Evolutionary conservation across 2,329 filamentous ascomycete species (phyloP).

Genomic region (Furcasterigmium sp.): DNA sequence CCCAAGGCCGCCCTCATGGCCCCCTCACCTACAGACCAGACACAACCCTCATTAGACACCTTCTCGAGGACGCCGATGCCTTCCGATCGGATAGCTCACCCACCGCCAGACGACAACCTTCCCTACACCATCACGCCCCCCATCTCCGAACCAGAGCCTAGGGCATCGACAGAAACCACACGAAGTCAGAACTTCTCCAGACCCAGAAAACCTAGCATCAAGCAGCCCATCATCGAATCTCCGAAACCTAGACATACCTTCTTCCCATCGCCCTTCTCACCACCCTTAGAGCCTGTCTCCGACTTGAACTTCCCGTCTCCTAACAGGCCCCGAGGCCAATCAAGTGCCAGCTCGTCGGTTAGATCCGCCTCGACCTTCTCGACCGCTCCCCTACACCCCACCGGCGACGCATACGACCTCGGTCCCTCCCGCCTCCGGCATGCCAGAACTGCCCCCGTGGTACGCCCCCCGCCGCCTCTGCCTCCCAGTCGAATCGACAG

Average conservation of each 20-base stretch:
- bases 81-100: conserved; percentile 6
- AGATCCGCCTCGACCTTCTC: conserved; percentile 40
- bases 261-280: conserved; percentile 7
- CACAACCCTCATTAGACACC: conserved; percentile 24
- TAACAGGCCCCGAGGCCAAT: conserved; percentile 38
- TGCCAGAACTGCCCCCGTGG: conserved; percentile 16
- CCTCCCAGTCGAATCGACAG: conserved; percentile 25
- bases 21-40: conserved; percentile 18
- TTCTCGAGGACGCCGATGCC: conserved; percentile 11
- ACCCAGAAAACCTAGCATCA: conserved; percentile 49
- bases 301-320: conserved; percentile 14
- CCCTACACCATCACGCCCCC: conserved; percentile 12
- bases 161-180: conserved; percentile 12
- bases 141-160: conserved; percentile 16
- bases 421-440: conserved; percentile 21
- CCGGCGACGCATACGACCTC: conserved; percentile 33
- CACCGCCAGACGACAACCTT: not conserved
- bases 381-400: conserved; percentile 33
- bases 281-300: conserved; percentile 15
- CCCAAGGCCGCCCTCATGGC: conserved; percentile 16
- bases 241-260: conserved; percentile 22
- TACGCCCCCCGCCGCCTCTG: conserved; percentile 22
- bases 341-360: conserved; percentile 35
- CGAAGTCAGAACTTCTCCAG: conserved; percentile 54
- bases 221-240: conserved; percentile 31